Percentiles rank a stretch among this genome's conserved stretches.
Evolutionary conservation across 2,329 filamentous ascomycete genomes (phyloP).

Genomic region (Botrytis cinerea): DNA sequence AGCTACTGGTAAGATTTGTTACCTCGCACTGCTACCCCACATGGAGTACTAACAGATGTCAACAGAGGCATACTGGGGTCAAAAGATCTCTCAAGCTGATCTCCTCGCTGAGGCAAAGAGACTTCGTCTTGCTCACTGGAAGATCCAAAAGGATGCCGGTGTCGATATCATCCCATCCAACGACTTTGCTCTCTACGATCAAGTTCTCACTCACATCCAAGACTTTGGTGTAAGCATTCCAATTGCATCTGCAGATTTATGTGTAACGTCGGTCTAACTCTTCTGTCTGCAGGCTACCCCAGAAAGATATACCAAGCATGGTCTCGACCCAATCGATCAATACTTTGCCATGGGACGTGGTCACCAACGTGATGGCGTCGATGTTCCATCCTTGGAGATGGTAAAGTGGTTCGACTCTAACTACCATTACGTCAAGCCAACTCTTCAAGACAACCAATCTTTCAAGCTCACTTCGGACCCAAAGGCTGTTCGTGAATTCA

Average conservation of each 20-base stretch:
- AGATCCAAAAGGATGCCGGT: conserved; percentile 98
- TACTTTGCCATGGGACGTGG: conserved; percentile 99
- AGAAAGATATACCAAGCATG: conserved; percentile 89
- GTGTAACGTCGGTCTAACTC: conserved; percentile 24
- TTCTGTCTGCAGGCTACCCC: conserved; percentile 68
- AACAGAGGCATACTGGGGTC: conserved; percentile 87
- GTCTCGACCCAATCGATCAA: conserved; percentile 85
- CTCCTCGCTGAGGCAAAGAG: conserved; percentile 95
- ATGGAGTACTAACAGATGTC: conserved; percentile 19
- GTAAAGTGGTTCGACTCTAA: conserved; percentile 99
- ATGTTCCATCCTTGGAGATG: conserved; percentile 96
- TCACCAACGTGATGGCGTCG: conserved; percentile 90
- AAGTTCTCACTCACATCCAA: conserved; percentile 97
- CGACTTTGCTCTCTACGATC: conserved; percentile 98
- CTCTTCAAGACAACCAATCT: conserved; percentile 92
- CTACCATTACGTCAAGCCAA: conserved; percentile 99
- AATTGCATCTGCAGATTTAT: not conserved
- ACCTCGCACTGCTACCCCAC: conserved; percentile 17
- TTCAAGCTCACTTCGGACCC: conserved; percentile 87
- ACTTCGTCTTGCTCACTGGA: conserved; percentile 95
- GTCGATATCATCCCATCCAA: conserved; percentile 99
- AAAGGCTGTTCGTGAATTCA: conserved; percentile 93
- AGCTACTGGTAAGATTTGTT: conserved; percentile 61
- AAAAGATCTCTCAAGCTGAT: conserved; percentile 88
- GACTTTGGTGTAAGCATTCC: conserved; percentile 78